Evolutionary conservation across 106 monocot species (phyloP).

Genomic region (Dendrobium huoshanense): DNA sequence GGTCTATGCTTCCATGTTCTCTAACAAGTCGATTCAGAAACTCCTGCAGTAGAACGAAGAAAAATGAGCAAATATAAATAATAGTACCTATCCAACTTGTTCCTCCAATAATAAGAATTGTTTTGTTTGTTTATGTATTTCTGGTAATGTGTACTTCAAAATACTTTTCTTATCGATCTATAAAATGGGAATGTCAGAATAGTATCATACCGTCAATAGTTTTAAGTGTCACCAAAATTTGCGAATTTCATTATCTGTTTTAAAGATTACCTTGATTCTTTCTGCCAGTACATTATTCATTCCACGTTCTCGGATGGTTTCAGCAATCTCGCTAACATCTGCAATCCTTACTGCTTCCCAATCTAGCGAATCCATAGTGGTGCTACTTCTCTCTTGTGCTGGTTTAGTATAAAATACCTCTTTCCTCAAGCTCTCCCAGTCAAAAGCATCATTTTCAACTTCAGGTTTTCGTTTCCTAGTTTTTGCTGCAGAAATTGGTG

Average conservation of each 20-base stretch:
- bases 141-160: not conserved
- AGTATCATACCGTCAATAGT: not conserved
- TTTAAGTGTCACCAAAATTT: not conserved
- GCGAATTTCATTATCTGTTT: not conserved
- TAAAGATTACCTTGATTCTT: conserved; percentile 56
- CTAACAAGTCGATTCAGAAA: conserved; percentile 25
- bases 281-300: conserved; percentile 91
- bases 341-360: conserved; percentile 67
- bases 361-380: conserved; percentile 60
- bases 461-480: conserved; percentile 21
- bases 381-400: conserved; percentile 32
- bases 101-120: not conserved
- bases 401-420: conserved; percentile 10
- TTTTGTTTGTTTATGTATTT: not conserved
- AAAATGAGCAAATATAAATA: not conserved
- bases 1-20: conserved; percentile 30
- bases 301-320: conserved; percentile 67
- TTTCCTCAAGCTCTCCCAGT: conserved; percentile 73
- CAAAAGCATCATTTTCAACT: conserved; percentile 24
- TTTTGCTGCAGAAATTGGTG: conserved; percentile 6
- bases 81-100: not conserved
- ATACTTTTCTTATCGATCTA: not conserved
- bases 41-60: conserved; percentile 15
- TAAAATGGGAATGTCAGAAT: not conserved
- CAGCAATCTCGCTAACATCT: conserved; percentile 53